Evolutionary conservation across 345 rosid genomes (phyloP), one percentile per base, ranked within the genome.

Genomic region (Eucalyptus tenuipes): DNA sequence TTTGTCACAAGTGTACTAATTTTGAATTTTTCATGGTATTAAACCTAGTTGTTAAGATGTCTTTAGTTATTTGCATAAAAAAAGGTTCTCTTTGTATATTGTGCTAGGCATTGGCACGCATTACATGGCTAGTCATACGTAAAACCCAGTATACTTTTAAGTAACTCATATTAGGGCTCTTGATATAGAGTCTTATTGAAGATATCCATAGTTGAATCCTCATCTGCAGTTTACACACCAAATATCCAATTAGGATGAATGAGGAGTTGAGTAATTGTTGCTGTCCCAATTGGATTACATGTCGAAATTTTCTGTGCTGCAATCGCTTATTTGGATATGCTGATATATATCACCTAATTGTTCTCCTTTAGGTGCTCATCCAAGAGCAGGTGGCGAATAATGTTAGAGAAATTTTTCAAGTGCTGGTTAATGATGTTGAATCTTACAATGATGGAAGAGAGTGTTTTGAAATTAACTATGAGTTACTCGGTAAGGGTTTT

Each of bases 401-500:
- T 22, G 92, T 90, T 40, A 91, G 90, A 64, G 90, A 86, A 88
- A 89, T 95, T 87, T 95, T 94, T 92, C 91, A 87, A 81, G 90
- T 92, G 87, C 89, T 95, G 89, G 90, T 90, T 86, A 66, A 88
- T 55, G 91, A 94, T 87, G 90, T 91, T 49, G 91, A 90, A 90
- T 87, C 90, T 42, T 93, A 90, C 66, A 75, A 90, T 87, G 89
- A 87, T 86, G 52, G 82, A 89, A 94, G 92, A 88, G 85, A 88
- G 79, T 89, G 87, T 86, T 88, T 64, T 37, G 88, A 52, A 82
- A 93, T 97, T 71, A 90, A 95, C 91, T 93, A 94, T 84, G 8
- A 42, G 55, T 90, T 90, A 84, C 98, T 97, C 87, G 94, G 93
- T 44, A 93, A 90, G 88, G 99, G 99, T 66, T 66, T 90, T 89